Evolutionary conservation across 2,329 filamentous ascomycete species (phyloP), one percentile per base, ranked within the genome.

Genomic region (Colletotrichum musae): DNA sequence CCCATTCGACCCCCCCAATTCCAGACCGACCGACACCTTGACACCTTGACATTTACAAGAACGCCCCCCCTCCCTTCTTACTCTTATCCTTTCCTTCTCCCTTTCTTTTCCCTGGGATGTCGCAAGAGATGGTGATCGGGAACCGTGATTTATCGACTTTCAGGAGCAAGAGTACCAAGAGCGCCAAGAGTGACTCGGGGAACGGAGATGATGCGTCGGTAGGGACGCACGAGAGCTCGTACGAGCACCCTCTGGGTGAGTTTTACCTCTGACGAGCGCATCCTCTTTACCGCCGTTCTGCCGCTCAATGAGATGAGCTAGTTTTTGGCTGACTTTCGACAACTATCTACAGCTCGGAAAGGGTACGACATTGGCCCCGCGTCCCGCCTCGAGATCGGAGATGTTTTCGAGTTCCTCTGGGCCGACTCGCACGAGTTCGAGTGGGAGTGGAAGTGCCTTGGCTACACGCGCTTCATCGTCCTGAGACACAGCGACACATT

Each of bases 91-190:
- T 18, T 39, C 3, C 61, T 43, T 56, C 56, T 66, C 43, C 24
- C 51, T 66, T 56, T 24, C 21, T 24, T 66, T 43, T 52, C 60
- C 58, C 56, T 69, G 66, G 66, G 66, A 69, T 69, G 66, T 61
- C 62, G 66, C 66, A 69, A 69, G 66, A 69, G 66, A 69, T 69
- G 66, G 66, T 69, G 66, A 69, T 69, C 66, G 66, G 66, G 66
- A 69, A 69, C 54, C 62, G 56, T 51, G 66, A 69, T 39, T 69
- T 69, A 60, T 60, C 66, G 43, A 69, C 41, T 52, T 69, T 69
- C 36, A 66, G 66, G 66, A 69, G 66, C 52, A 69, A 69, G 66
- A 69, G 66, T 69, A 69, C 66, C 66, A 69, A 69, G 66, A 69
- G 66, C 57, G 60, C 66, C 18, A 69, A 69, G 66, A 69, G 66